phyloP scores from a whole-genome alignment of 139 green algal species.

The Chlamydomonas eustigma region DNA sequence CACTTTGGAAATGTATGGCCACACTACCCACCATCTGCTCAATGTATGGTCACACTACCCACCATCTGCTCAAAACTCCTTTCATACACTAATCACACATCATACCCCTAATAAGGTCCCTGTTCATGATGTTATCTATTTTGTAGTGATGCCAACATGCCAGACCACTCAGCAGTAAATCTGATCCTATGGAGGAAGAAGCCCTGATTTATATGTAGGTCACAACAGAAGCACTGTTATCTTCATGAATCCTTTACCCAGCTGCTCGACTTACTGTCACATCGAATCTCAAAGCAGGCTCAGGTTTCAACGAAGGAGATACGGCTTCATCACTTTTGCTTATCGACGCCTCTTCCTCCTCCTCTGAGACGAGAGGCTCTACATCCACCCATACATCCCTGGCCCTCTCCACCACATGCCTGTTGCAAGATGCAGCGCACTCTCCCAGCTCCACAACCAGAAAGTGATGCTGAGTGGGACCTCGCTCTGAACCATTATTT shows the following conservation, averaged over 20 bases:
- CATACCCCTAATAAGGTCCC: too few species aligned
- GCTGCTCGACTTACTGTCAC: background rate
- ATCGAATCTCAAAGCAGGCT: background rate
- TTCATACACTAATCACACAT: too few species aligned
- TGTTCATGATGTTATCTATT: too few species aligned
- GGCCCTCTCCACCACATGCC: conserved; percentile 16
- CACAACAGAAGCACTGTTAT: background rate
- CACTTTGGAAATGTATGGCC: background rate
- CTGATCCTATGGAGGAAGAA: background rate
- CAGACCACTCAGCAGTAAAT: too few species aligned
- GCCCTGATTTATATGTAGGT: background rate
- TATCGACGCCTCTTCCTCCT: background rate
- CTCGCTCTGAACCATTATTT: background rate
- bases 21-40: background rate
- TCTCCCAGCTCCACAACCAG: conserved; percentile 35
- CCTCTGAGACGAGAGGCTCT: background rate
- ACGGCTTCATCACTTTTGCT: too few species aligned
- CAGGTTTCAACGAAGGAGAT: background rate
- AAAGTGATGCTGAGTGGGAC: conserved; percentile 35
- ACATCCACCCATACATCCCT: conserved; percentile 41
- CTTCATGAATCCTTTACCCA: background rate
- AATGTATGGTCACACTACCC: background rate
- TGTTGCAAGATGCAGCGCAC: too few species aligned
- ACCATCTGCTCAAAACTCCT: background rate
- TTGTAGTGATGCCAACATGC: too few species aligned